Evolutionary conservation across 2,329 filamentous ascomycete species (phyloP), one percentile per base, ranked within the genome.

Genomic region (Clonostachys rosea): DNA sequence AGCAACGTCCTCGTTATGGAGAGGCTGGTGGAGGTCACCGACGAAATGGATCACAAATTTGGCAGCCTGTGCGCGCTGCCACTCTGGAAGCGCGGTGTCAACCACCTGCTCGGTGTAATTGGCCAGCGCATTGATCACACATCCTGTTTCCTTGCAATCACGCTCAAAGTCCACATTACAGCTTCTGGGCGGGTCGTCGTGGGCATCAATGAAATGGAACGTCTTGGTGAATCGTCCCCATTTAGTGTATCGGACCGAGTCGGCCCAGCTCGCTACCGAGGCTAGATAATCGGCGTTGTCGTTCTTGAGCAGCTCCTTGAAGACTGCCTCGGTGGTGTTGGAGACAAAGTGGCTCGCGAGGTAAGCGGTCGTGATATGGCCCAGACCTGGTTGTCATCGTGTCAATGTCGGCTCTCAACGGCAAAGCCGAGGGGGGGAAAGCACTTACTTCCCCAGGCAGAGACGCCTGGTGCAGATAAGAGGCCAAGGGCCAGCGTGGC

Each of bases 11-110:
- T 87, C 83, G 46, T 78, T 78, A 61, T 87, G 83, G 48, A 87
- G 68, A 33, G 83, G 83, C 66, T 87, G 81, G 62, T 87, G 83
- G 50, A 87, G 78, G 62, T 88, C 86, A 46, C 83, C 82, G 46
- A 88, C 65, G 59, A 89, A 88, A 64, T 89, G 80, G 39, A 84
- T 64, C 48, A 84, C 71, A 59, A 86, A 86, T 67, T 84, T 85
- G 59, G 80, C 78, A 3, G 83, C 83, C 63, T 84, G 76, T 44
- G 69, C 70, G 43, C 76, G 73, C 51, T 74, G 70, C 62, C 66
- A 72, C 3, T 61, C 56, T 33, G 62, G 64, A 43, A 84, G 59
- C 6, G 54, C 46, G 8, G 65, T 50, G 55, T 83, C 74, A 34
- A 78, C 63, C 12, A 79, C 60, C 51, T 79, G 74, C 24, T 66